Evolutionary conservation across 805 yeast genomes (phyloP).

Genomic region (Kodamaea leandrae): DNA sequence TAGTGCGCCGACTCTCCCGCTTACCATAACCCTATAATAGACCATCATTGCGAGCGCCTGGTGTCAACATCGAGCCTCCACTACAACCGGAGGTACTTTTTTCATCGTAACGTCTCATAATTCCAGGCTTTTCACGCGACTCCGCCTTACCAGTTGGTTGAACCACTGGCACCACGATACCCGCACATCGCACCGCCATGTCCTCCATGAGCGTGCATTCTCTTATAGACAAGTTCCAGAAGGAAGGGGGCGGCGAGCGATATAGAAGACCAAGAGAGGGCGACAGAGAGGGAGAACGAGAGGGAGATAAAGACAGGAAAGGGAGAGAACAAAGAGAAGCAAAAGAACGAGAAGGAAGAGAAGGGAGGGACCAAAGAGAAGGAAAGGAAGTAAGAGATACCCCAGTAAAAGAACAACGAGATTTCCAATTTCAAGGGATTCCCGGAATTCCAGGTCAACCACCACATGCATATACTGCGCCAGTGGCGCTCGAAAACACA

Average conservation of each 20-base stretch:
- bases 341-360: not conserved
- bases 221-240: constrained; percentile 32
- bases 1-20: not conserved
- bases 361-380: not conserved
- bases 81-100: too few relatives aligned
- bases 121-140: too few relatives aligned
- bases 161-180: too few relatives aligned
- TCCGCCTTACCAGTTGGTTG: too few relatives aligned
- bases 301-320: constrained; percentile 1
- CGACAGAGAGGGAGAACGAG: not conserved
- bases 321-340: not conserved
- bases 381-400: too few relatives aligned
- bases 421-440: too few relatives aligned
- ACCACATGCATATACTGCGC: not conserved
- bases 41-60: not conserved
- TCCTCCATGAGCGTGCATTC: constrained; percentile 41
- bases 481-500: constrained; percentile 12
- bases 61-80: too few relatives aligned
- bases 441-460: too few relatives aligned
- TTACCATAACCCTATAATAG: not conserved
- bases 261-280: too few relatives aligned
- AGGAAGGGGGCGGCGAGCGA: constrained; percentile 6
- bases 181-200: not conserved
- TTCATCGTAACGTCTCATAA: not conserved
- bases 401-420: too few relatives aligned